Evolutionary conservation across 2,329 filamentous ascomycete genomes (phyloP), one percentile per base, ranked within the genome.

Genomic region (Lachnellula cervina): DNA sequence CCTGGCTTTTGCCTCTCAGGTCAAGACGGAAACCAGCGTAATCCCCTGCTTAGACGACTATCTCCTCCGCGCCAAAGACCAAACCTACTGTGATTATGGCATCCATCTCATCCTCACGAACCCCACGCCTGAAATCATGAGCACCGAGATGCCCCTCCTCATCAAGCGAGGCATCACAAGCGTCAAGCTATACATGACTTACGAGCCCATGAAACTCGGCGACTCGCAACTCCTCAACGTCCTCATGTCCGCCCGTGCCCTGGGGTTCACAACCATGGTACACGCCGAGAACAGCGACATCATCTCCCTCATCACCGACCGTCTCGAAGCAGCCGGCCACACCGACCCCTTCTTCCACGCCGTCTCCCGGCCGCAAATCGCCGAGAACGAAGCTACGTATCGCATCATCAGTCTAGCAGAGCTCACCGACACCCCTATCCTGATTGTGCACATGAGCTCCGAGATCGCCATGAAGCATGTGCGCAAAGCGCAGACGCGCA

Each of bases 71-170:
- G 75, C 80, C 0, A 60, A 56, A 1, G 72, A 69, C 14, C 74
- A 77, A 43, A 74, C 72, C 54, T 82, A 80, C 64, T 77, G 77
- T 60, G 81, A 84, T 67, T 84, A 84, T 64, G 76, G 77, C 2
- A 79, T 82, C 58, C 80, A 83, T 61, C 68, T 80, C 54, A 74
- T 80, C 34, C 69, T 80, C 34, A 72, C 74, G 0, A 77, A 79
- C 56, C 76, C 77, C 0, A 73, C 68, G 1, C 61, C 67, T 1
- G 51, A 68, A 9, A 74, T 76, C 11, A 68, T 80, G 19, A 56
- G 59, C 1, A 65, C 68, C 0, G 77, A 79, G 59, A 65, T 79
- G 34, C 72, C 74, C 0, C 58, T 68, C 16, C 60, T 78, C 16
- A 72, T 70, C 3, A 53, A 69, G 3, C 66, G 73, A 25, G 77